A percentile compares a stretch with the other conserved stretches of the same genome.
Evolutionary conservation across 1,284 basidiomycete genomes (phyloP).

Genomic region (Flammula alnicola): DNA sequence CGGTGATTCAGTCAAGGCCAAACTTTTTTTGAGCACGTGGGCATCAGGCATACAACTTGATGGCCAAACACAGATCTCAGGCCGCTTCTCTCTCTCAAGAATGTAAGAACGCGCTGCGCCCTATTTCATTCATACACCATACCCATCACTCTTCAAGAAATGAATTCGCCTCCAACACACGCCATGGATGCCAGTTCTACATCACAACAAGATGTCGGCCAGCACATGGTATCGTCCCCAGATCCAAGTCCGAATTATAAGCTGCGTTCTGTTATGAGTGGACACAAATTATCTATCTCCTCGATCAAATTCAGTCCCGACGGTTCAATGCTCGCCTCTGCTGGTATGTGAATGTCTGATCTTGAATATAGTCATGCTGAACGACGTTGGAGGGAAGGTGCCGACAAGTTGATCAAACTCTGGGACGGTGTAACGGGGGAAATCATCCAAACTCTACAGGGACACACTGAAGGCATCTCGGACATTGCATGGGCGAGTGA

Average conservation of each 20-base stretch:
- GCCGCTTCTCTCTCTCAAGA: not conserved
- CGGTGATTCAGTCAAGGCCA: not conserved
- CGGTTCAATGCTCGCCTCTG: slow-evolving; percentile 73
- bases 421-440: slow-evolving; percentile 78
- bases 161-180: slow-evolving; percentile 7
- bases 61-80: slow-evolving; percentile 1
- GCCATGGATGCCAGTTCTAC: slow-evolving; percentile 2
- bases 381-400: slow-evolving; percentile 57
- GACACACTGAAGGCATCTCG: slow-evolving; percentile 83
- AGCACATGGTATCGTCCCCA: slow-evolving; percentile 7
- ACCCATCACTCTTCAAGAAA: not conserved
- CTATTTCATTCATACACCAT: too few relatives aligned
- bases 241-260: slow-evolving; percentile 39
- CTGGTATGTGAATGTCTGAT: slow-evolving; percentile 52
- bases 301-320: slow-evolving; percentile 82
- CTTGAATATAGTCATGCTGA: slow-evolving; percentile 20
- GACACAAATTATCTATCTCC: slow-evolving; percentile 76
- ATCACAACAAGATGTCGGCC: slow-evolving; percentile 3
- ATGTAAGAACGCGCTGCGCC: too few relatives aligned
- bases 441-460: slow-evolving; percentile 69
- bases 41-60: slow-evolving; percentile 1
- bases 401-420: slow-evolving; percentile 79
- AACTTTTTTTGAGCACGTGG: slow-evolving; percentile 39
- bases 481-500: slow-evolving; percentile 89
- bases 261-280: slow-evolving; percentile 61